These are phyloP conservation scores for Eucalyptus rudis DNA, from an alignment of 345 rosid genomes.

Conservation along the genomic window DNA sequence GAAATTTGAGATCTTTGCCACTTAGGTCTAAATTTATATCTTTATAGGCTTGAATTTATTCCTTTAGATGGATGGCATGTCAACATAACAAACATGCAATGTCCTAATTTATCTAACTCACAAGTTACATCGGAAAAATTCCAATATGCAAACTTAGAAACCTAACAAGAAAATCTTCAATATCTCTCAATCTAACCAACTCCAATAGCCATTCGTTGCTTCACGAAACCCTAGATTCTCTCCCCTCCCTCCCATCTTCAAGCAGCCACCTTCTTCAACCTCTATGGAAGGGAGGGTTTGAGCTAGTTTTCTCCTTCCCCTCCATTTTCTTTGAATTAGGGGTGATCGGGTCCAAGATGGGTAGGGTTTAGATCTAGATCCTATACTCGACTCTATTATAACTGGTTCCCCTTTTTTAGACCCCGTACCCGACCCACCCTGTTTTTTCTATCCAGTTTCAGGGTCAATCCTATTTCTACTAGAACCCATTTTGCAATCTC, in stretches of 20 bases:
- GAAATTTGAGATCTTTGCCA: not conserved
- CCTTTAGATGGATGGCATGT: not conserved
- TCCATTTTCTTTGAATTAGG: not conserved
- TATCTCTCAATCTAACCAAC: not conserved
- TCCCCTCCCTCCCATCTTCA: not conserved
- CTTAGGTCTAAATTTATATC: not conserved
- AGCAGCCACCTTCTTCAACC: not conserved
- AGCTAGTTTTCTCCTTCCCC: not conserved
- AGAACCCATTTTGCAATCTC: fast-evolving
- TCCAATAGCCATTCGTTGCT: not conserved
- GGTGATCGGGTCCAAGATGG: fast-evolving
- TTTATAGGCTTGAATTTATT: not conserved
- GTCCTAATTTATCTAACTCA: not conserved
- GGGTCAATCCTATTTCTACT: no score
- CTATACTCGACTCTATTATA: fast-evolving
- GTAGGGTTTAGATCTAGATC: no score
- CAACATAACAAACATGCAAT: not conserved
- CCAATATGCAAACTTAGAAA: not conserved
- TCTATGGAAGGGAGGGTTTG: not conserved
- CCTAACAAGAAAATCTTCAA: not conserved
- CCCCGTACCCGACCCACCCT: fast-evolving
- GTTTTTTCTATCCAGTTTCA: no score
- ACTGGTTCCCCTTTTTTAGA: no score
- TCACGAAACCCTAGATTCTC: not conserved
- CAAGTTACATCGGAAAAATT: not conserved